Base-by-base conservation (phyloP, 2,329 filamentous ascomycete genomes). In the Ophiostoma ulmi region DNA sequence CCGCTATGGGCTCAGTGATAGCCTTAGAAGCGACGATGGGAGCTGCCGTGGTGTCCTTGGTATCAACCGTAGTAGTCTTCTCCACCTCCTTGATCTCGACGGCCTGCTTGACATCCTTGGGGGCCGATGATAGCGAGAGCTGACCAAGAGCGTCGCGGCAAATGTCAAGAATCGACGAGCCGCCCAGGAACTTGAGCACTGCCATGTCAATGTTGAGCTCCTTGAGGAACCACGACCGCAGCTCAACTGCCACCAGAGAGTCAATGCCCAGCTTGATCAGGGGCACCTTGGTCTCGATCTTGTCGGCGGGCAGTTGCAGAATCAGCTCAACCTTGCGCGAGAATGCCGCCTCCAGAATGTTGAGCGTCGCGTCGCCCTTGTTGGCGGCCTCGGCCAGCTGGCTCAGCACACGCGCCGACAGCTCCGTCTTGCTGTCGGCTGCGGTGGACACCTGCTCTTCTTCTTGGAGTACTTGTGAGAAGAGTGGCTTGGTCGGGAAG, bases 201-300 rank as follows among this genome's bases (percentile, higher is more conserved):
- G 78, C 74, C 44, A 81, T 71, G 11, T 77, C 76, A 2, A 78
- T 78, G 0, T 76, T 76, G 70, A 79, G 78, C 10, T 77, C 77
- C 63, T 77, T 76, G 17, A 75, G 73, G 5, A 83, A 74, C 81
- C 81, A 83, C 44, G 80, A 81, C 1, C 81, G 74, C 41, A 84
- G 64, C 73, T 84, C 81, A 0, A 83, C 79, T 0, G 81, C 81
- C 38, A 84, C 78, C 0, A 84, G 77, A 0, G 80, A 81, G 74
- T 82, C 80, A 8, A 81, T 77, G 0, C 81, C 80, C 55, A 77
- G 79, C 3, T 77, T 76, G 0, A 77, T 76, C 1, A 79, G 75
- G 1, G 77, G 74, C 71, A 76, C 38, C 38, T 69, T 63, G 20
- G 63, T 52, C n/a, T 71, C 70, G 48, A 73, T 67, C 44, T 70